Conservation (phyloP, 805 yeast species). For the Saturnispora zaruensis region DNA sequence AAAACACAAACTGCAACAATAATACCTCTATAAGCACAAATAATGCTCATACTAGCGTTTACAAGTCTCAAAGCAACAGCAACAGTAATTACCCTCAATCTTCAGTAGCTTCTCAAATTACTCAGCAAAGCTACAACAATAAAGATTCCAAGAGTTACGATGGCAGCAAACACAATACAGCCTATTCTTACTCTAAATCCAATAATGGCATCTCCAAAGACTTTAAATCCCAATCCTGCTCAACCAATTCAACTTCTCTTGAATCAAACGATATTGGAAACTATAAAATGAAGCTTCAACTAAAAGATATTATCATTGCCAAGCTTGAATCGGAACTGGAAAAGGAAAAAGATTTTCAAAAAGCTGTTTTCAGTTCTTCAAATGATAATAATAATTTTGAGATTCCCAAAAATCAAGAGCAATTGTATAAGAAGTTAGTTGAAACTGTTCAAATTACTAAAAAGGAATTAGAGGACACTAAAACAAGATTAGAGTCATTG, state of each 20-base stretch:
- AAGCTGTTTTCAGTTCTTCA: conserved; percentile 27
- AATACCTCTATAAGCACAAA: not conserved
- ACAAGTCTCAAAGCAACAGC: not conserved
- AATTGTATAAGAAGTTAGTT: conserved; percentile 24
- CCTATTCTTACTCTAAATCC: not conserved
- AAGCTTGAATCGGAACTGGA: conserved; percentile 38
- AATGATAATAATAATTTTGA: conserved; percentile 19
- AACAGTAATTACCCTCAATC: not conserved
- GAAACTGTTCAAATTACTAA: conserved; percentile 24
- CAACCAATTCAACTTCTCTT: conserved; percentile 7
- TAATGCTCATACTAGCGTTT: not conserved
- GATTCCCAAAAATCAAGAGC: conserved; percentile 29
- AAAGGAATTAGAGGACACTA: conserved; percentile 52
- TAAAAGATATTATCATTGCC: conserved; percentile 46
- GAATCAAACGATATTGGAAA: conserved; percentile 26
- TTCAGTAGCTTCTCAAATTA: not conserved
- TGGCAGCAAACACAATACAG: not conserved
- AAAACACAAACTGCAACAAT: not conserved
- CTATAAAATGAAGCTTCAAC: conserved; percentile 41
- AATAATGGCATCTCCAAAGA: conserved; percentile 1
- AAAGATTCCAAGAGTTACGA: not conserved
- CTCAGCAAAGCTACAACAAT: conserved; percentile 1
- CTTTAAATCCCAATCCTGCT: conserved; percentile 6
- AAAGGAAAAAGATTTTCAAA: conserved; percentile 34
- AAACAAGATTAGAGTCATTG: conserved; percentile 53